Evolutionary conservation across 768 basidiomycete genomes (phyloP).

Genomic region (Peribolospora kevripleyi): DNA sequence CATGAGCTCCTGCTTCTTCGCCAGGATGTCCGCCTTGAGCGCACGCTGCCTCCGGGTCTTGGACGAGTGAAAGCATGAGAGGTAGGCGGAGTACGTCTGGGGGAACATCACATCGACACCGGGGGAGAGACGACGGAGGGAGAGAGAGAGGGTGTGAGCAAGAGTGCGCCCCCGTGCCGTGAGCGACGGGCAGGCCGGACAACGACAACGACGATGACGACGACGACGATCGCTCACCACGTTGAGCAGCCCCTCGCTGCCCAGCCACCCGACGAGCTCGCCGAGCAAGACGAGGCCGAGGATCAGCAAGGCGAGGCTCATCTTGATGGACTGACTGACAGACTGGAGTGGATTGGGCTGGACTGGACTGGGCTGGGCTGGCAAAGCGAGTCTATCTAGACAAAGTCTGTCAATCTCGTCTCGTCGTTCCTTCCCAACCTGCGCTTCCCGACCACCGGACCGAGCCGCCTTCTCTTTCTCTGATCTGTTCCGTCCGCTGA

Average conservation of each 20-base stretch:
- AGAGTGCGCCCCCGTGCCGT: background rate
- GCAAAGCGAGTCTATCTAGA: too few relatives aligned
- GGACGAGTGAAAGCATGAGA: constrained; percentile 36
- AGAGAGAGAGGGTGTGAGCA: background rate
- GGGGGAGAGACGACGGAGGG: constrained; percentile 4
- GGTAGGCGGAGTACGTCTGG: constrained; percentile 50
- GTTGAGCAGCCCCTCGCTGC: constrained; percentile 4
- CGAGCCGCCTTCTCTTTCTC: too few relatives aligned
- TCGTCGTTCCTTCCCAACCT: too few relatives aligned
- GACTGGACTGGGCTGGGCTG: too few relatives aligned
- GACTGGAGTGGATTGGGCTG: too few relatives aligned
- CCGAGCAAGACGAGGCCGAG: constrained; percentile 1
- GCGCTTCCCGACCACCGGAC: too few relatives aligned
- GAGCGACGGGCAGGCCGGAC: background rate
- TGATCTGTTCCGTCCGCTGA: too few relatives aligned
- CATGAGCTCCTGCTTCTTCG: constrained; percentile 57
- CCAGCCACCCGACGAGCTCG: constrained; percentile 4
- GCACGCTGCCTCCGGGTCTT: constrained; percentile 34
- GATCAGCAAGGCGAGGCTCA: constrained; percentile 4
- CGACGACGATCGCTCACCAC: background rate
- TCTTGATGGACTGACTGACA: background rate
- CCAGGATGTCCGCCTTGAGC: constrained; percentile 57
- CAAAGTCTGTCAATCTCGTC: too few relatives aligned
- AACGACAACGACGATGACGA: background rate
- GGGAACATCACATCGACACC: too few relatives aligned